Evolutionary conservation across 805 yeast species (phyloP).

Genomic region (Starmera amethionina): DNA sequence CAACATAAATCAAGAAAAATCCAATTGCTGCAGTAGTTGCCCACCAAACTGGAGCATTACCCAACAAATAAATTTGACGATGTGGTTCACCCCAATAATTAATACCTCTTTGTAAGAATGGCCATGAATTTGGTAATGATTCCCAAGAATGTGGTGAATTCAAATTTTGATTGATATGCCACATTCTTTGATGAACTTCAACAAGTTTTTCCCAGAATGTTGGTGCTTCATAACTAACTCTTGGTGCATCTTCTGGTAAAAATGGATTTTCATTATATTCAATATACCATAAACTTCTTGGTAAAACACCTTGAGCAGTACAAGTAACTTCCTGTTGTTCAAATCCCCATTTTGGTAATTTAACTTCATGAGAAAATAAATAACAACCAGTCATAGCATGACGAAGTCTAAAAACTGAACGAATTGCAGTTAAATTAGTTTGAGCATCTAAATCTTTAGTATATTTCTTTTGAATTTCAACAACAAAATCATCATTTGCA

Average conservation of each 20-base stretch:
- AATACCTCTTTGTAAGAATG: constrained; percentile 65
- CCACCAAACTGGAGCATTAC: constrained; percentile 82
- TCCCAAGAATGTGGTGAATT: constrained; percentile 64
- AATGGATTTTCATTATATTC: constrained; percentile 54
- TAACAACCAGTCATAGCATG: constrained; percentile 77
- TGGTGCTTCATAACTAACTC: constrained; percentile 42
- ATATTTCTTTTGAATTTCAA: constrained; percentile 53
- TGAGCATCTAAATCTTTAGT: constrained; percentile 45
- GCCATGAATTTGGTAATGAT: constrained; percentile 69
- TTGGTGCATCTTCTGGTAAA: constrained; percentile 33
- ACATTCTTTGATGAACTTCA: constrained; percentile 67
- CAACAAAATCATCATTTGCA: constrained; percentile 73
- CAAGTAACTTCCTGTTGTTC: constrained; percentile 81
- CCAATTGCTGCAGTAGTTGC: constrained; percentile 43
- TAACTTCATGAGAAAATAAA: constrained; percentile 64
- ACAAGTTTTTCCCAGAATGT: constrained; percentile 48
- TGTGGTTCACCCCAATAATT: constrained; percentile 63
- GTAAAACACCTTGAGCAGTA: constrained; percentile 57
- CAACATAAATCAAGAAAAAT: constrained; percentile 36
- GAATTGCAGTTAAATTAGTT: constrained; percentile 49
- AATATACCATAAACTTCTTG: constrained; percentile 60
- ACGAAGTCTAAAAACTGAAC: constrained; percentile 61
- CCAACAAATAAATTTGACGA: constrained; percentile 59
- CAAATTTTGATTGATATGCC: constrained; percentile 64
- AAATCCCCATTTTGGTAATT: constrained; percentile 76